A percentile compares a stretch with the other conserved stretches of the same genome.
These are phyloP conservation scores for Suillus sp. DNA, from an alignment of 768 basidiomycete genomes.

Conservation along the genomic window DNA sequence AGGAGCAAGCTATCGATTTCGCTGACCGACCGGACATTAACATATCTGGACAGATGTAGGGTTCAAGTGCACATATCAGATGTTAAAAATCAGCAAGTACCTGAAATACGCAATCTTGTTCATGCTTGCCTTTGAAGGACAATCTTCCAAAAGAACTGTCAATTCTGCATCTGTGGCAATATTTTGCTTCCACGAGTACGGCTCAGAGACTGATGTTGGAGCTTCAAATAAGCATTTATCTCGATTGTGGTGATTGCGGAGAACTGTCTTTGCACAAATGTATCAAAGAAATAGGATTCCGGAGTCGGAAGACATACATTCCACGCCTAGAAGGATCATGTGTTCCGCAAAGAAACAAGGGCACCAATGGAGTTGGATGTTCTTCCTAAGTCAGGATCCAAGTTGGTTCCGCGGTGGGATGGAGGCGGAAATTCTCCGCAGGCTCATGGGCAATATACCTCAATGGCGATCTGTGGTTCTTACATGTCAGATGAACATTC, in stretches of 20 bases:
- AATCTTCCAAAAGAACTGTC: not conserved
- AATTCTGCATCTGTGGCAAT: not conserved
- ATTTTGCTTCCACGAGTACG: not conserved
- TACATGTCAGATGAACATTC: not conserved
- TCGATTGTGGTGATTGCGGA: not conserved
- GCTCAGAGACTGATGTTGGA: not conserved
- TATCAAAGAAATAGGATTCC: not conserved
- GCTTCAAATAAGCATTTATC: not conserved
- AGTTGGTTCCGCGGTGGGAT: not conserved
- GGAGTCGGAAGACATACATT: not conserved
- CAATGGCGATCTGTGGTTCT: not conserved
- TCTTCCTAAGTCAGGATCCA: conserved; percentile 1
- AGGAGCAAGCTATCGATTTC: conserved; percentile 18
- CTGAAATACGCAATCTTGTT: not conserved
- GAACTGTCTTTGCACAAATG: not conserved
- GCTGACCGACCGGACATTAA: conserved; percentile 27
- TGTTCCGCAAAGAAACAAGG: not conserved
- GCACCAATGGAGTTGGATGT: conserved; percentile 1
- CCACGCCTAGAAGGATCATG: not conserved
- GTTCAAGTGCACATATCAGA: not conserved
- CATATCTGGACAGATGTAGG: conserved; percentile 23
- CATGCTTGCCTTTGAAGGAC: not conserved
- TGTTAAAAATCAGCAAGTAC: conserved; percentile 1
- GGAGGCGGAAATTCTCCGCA: not conserved
- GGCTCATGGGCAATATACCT: not conserved